Evolutionary conservation across 257 asterid genomes (phyloP).

Genomic region (Gardenia jasminoides): DNA sequence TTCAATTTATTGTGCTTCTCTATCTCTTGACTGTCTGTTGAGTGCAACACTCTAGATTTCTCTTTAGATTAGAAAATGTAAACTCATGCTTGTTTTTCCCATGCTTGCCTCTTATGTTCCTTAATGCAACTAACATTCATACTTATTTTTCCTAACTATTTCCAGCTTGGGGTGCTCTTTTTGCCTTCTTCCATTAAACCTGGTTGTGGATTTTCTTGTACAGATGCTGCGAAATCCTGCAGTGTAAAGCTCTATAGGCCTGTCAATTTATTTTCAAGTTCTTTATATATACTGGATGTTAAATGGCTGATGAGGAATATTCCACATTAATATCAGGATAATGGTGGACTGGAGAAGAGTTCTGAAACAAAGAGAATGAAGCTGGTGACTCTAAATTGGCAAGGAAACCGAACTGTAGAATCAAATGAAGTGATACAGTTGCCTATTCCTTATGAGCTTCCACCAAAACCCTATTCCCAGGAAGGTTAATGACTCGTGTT

Average conservation of each 20-base stretch:
- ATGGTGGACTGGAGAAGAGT: conserved; percentile 19
- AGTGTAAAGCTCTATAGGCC: conserved; percentile 30
- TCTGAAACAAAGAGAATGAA: conserved; percentile 45
- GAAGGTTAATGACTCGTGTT: conserved; percentile 44
- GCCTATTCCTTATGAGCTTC: conserved; percentile 92
- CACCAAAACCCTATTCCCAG: conserved; percentile 68
- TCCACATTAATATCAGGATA: conserved; percentile 32
- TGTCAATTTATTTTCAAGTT: not conserved
- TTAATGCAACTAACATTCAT: conserved; percentile 12
- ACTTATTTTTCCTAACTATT: conserved; percentile 16
- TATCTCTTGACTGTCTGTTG: not conserved
- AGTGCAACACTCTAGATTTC: not conserved
- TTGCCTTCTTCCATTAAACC: conserved; percentile 54
- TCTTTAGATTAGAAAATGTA: not conserved
- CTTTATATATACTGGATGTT: not conserved
- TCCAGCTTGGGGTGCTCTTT: conserved; percentile 85
- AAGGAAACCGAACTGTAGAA: conserved; percentile 38
- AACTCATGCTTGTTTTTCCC: not conserved
- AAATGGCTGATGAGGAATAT: not conserved
- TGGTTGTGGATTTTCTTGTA: conserved; percentile 65
- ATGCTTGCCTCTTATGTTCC: not conserved
- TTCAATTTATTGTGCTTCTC: not conserved
- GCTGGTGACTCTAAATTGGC: conserved; percentile 70
- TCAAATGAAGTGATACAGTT: conserved; percentile 59
- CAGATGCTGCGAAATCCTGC: conserved; percentile 38